phyloP scores from a whole-genome alignment of 768 basidiomycete genomes.

The Mycena olivaceomarginata region DNA sequence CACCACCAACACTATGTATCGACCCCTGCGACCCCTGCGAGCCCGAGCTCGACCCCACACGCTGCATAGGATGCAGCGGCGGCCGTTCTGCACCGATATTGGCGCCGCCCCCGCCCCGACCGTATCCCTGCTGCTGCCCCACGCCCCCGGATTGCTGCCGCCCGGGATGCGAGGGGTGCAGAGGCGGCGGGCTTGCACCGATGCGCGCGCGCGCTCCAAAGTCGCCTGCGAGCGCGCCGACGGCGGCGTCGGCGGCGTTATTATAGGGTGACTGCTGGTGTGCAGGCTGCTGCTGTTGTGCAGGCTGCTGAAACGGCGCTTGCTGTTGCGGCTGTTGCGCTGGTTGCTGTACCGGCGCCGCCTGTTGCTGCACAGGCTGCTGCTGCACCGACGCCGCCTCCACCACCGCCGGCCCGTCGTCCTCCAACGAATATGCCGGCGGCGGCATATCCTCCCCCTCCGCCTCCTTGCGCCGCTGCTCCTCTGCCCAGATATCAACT shows the following conservation, averaged over 20 bases:
- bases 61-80: constrained; percentile 40
- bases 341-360: not conserved
- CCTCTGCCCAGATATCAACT: constrained; percentile 55
- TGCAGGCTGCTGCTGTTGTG: constrained; percentile 4
- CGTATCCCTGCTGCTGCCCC: not conserved
- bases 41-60: constrained; percentile 20
- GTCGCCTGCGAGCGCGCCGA: constrained; percentile 37
- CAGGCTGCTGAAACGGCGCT: not conserved
- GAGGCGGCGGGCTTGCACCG: constrained; percentile 19
- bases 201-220: constrained; percentile 31
- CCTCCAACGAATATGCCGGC: constrained; percentile 81
- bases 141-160: constrained; percentile 23
- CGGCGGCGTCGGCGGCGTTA: constrained; percentile 7
- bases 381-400: constrained; percentile 16
- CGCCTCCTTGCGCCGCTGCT: constrained; percentile 66
- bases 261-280: not conserved
- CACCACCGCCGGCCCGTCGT: constrained; percentile 45
- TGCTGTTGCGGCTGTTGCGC: not conserved
- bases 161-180: constrained; percentile 32
- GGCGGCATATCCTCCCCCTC: constrained; percentile 75
- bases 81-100: constrained; percentile 19
- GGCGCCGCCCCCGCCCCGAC: not conserved
- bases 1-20: not conserved
- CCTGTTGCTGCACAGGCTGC: constrained; percentile 3
- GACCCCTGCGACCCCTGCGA: constrained; percentile 17